phyloP scores from a whole-genome alignment of 352 stramenopile genomes.

The Pythium aristosporum region DNA sequence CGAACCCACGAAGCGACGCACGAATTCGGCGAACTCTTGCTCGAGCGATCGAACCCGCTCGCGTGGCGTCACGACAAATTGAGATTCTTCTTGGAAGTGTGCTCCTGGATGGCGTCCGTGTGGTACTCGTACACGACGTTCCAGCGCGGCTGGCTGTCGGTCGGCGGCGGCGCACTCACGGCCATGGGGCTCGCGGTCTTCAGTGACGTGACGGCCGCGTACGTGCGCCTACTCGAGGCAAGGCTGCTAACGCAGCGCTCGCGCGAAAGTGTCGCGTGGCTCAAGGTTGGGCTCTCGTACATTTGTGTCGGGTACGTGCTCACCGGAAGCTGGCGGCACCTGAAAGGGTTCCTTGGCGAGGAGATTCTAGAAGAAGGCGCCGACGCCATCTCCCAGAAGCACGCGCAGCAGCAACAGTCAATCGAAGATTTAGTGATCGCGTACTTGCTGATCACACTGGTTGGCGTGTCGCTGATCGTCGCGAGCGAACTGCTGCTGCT shows the following conservation, averaged over 20 bases:
- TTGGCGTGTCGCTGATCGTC: slow-evolving; percentile 73
- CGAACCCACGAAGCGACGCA: slow-evolving; percentile 17
- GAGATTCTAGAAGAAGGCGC: slow-evolving; percentile 12
- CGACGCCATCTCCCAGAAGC: neutral
- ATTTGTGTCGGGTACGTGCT: slow-evolving; percentile 67
- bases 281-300: slow-evolving; percentile 70
- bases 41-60: slow-evolving; percentile 51
- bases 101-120: slow-evolving; percentile 69
- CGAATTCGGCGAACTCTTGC: slow-evolving; percentile 43
- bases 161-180: slow-evolving; percentile 38
- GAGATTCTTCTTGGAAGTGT: slow-evolving; percentile 68
- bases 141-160: slow-evolving; percentile 46
- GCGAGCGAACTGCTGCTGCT: slow-evolving; percentile 74
- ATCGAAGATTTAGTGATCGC: slow-evolving; percentile 67
- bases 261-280: slow-evolving; percentile 51
- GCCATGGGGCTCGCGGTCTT: slow-evolving; percentile 44
- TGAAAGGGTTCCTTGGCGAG: slow-evolving; percentile 47
- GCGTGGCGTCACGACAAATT: slow-evolving; percentile 51
- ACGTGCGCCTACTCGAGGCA: slow-evolving; percentile 52
- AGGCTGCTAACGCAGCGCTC: slow-evolving; percentile 35
- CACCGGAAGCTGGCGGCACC: slow-evolving; percentile 40
- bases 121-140: slow-evolving; percentile 65
- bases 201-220: slow-evolving; percentile 61
- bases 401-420: slow-evolving; percentile 27
- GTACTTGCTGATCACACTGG: slow-evolving; percentile 70